Evolutionary conservation across 1,284 basidiomycete genomes (phyloP).

Genomic region (Trametes hirsuta): DNA sequence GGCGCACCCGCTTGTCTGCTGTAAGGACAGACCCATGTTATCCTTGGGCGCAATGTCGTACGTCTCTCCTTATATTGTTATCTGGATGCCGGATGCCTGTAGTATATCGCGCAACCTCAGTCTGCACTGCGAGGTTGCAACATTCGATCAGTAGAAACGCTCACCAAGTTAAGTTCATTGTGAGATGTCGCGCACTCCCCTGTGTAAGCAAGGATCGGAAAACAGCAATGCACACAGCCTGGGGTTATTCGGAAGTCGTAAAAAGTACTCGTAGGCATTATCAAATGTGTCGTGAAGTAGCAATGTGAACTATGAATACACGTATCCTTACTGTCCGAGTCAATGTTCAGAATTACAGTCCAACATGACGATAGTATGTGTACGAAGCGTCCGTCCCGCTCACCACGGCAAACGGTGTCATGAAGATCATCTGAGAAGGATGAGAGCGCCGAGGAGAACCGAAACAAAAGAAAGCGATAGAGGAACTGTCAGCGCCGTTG

Average conservation of each 20-base stretch:
- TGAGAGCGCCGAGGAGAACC: background rate
- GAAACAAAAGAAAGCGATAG: background rate
- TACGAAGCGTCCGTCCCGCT: slow-evolving; percentile 4
- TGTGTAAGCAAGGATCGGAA: too few species aligned
- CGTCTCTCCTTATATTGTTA: background rate
- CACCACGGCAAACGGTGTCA: background rate
- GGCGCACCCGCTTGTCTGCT: background rate
- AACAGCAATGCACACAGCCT: too few species aligned
- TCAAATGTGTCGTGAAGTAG: background rate
- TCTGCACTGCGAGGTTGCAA: background rate
- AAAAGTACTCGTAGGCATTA: background rate
- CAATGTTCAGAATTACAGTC: slow-evolving; percentile 4
- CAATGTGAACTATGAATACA: slow-evolving; percentile 5
- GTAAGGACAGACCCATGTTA: background rate
- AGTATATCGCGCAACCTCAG: background rate
- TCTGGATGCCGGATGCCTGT: background rate
- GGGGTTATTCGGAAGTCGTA: too few species aligned
- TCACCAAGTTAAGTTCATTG: background rate
- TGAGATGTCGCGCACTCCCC: too few species aligned
- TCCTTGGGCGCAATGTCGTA: background rate
- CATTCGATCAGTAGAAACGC: background rate
- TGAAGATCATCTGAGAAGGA: background rate
- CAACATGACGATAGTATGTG: background rate
- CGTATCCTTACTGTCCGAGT: background rate
- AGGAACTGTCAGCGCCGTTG: background rate